A percentile compares a stretch with the other conserved stretches of the same genome.
These are phyloP conservation scores for Phytomonas francai DNA, from an alignment of 208 protist species.

Conservation along the genomic window DNA sequence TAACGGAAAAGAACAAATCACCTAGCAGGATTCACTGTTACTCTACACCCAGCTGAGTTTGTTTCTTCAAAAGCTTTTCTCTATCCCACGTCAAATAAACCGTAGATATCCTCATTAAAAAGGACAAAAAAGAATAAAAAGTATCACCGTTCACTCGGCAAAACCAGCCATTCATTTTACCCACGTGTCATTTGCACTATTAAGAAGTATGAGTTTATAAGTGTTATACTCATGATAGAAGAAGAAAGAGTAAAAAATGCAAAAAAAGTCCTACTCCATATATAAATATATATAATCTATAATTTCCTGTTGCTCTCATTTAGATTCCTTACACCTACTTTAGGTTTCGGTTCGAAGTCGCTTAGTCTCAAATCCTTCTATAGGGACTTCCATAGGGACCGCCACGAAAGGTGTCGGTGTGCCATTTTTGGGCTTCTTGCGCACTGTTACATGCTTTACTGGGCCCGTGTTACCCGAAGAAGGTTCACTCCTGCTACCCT, in stretches of 20 bases:
- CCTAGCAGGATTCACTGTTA: too few species aligned
- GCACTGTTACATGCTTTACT: conserved; percentile 44
- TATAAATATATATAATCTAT: neutral
- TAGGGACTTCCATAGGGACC: neutral
- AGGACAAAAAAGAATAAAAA: conserved; percentile 10
- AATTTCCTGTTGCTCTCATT: neutral
- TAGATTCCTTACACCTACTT: neutral
- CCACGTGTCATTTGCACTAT: too few species aligned
- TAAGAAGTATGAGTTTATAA: too few species aligned
- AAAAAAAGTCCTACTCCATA: neutral
- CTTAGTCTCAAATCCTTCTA: neutral
- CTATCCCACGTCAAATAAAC: too few species aligned
- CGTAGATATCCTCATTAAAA: neutral
- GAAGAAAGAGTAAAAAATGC: too few species aligned
- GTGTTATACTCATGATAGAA: too few species aligned
- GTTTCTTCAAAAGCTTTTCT: too few species aligned
- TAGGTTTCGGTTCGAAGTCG: neutral
- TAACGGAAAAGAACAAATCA: too few species aligned
- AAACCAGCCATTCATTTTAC: too few species aligned
- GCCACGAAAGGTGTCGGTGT: neutral
- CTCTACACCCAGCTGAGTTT: too few species aligned
- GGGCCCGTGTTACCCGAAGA: conserved; percentile 23
- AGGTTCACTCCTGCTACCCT: conserved; percentile 33
- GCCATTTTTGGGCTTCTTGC: conserved; percentile 62
- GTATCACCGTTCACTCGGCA: neutral